Conservation (phyloP, 345 rosid genomes). For the Eucalyptus pauciflora region DNA sequence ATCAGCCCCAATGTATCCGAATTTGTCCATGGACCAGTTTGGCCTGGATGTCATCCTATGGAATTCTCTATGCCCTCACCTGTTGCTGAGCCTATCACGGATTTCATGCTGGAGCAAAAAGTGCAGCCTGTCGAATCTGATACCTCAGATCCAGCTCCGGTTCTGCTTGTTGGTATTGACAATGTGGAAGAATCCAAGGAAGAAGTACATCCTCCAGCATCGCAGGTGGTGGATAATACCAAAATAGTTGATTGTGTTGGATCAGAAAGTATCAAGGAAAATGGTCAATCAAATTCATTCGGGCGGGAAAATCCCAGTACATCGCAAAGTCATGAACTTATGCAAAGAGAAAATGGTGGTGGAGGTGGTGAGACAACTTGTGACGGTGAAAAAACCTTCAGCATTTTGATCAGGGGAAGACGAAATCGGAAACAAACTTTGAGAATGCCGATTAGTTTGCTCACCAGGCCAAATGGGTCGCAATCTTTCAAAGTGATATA, state of each 20-base stretch:
- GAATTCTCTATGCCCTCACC: slow-evolving; percentile 62
- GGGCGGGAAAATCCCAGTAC: slow-evolving; percentile 7
- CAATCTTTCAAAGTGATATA: slow-evolving; percentile 67
- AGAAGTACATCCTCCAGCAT: slow-evolving; percentile 19
- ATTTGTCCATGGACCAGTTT: slow-evolving; percentile 57
- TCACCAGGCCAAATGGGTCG: slow-evolving; percentile 82
- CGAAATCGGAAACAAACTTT: slow-evolving; percentile 81
- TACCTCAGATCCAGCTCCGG: slow-evolving; percentile 11
- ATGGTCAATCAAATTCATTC: slow-evolving; percentile 9
- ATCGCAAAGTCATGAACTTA: slow-evolving; percentile 9
- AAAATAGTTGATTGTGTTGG: slow-evolving; percentile 11
- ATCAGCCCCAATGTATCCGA: slow-evolving; percentile 47
- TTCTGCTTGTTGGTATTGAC: slow-evolving; percentile 45
- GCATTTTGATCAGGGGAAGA: slow-evolving; percentile 85
- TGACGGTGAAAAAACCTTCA: slow-evolving; percentile 72
- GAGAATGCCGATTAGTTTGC: slow-evolving; percentile 89
- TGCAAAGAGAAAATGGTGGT: slow-evolving; percentile 9
- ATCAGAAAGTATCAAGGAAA: slow-evolving; percentile 18
- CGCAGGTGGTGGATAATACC: slow-evolving; percentile 17
- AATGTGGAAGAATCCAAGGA: slow-evolving; percentile 21
- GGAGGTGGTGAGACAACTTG: slow-evolving; percentile 19
- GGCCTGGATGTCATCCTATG: slow-evolving; percentile 61
- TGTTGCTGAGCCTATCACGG: slow-evolving; percentile 49
- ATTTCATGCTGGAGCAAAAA: slow-evolving; percentile 35
- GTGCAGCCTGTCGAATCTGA: slow-evolving; percentile 12